These are phyloP conservation scores for Camillea tinctor DNA, from an alignment of 2,329 filamentous ascomycete species.

Conservation along the genomic window DNA sequence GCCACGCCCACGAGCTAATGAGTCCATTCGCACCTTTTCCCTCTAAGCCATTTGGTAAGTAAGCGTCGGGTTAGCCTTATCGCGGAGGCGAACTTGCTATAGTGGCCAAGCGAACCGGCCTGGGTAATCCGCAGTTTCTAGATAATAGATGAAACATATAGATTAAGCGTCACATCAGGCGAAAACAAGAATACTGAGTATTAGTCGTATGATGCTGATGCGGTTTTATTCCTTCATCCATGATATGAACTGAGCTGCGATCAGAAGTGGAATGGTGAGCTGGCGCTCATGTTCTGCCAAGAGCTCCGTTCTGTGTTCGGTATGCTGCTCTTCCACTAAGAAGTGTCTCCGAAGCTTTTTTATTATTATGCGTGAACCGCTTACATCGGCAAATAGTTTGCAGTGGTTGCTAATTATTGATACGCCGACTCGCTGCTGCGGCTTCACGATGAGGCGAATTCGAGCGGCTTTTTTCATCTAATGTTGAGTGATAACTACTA, in stretches of 20 bases:
- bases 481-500: neutral
- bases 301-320: neutral
- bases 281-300: neutral
- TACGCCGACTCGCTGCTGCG: neutral
- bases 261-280: neutral
- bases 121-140: too few relatives aligned
- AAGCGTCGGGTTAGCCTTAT: too few relatives aligned
- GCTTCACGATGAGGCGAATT: neutral
- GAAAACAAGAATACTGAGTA: neutral
- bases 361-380: neutral
- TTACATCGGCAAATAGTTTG: too few relatives aligned
- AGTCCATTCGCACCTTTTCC: too few relatives aligned
- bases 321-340: neutral
- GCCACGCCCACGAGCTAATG: too few relatives aligned
- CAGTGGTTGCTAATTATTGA: neutral
- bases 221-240: neutral
- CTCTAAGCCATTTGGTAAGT: too few relatives aligned
- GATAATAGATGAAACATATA: too few relatives aligned
- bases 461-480: neutral
- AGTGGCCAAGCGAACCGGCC: too few relatives aligned
- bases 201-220: neutral
- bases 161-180: too few relatives aligned
- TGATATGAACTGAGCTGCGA: too few relatives aligned
- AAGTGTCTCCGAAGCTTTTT: neutral
- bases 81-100: too few relatives aligned